Base-by-base conservation (phyloP, 305 asterid genomes). In the Fraxinus platypoda region DNA sequence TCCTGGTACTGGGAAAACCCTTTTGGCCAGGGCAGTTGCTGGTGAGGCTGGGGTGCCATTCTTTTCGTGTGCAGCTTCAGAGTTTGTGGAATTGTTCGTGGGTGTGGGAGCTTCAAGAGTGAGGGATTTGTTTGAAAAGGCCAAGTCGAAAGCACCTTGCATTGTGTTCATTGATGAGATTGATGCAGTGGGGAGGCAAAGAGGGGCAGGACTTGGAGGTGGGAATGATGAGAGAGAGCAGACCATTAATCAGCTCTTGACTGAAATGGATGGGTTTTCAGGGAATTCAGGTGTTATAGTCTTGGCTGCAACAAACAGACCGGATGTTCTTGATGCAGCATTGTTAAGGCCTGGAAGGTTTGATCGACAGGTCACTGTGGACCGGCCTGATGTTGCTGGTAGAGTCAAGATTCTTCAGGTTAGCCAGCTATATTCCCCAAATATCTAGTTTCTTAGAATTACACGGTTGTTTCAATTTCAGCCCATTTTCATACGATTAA, bases 101-200 rank as follows among this genome's bases (percentile, higher is more conserved):
- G 91, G 92, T 74, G 91, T 89, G 25, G 92, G 92, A 73, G 92
- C 92, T 82, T 87, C 90, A 2, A 84, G 92, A 75, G 92, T 89
- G 78, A 87, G 92, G 84, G 92, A 89, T 79, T 86, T 89, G 88
- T 87, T 89, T 70, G 92, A 86, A 84, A 87, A 87, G 80, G 92
- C 92, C 0, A 89, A 89, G 74, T 75, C 89, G 0, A 87, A 87
- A 82, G 90, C 92, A 0, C 92, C 92, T 64, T 89, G 92, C 80
- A 87, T 89, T 79, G 91, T 89, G 77, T 89, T 89, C 26, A 89
- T 89, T 76, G 92, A 89, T 84, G 92, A 89, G 85, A 89, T 89
- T 82, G 92, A 89, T 87, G 92, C 92, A 1, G 91, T 89, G 1
- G 92, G 92, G 28, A 89, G 92, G 84, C 90, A 89, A 76, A 84